Base-by-base conservation (phyloP, 805 yeast genomes). In the Middelhovenomyces tepae region DNA sequence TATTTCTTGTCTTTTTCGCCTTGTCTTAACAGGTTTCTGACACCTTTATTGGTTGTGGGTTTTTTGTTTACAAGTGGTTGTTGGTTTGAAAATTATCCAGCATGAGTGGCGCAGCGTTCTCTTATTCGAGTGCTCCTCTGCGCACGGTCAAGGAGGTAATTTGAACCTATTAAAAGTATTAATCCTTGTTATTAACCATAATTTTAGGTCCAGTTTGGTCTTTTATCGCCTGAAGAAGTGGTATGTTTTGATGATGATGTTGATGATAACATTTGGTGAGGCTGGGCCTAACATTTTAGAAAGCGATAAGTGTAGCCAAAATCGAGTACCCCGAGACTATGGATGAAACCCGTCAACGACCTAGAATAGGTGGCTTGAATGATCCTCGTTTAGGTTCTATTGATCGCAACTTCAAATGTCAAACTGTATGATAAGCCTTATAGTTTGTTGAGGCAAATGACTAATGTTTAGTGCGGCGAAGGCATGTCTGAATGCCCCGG, bases 401-500 rank as follows among this genome's bases (percentile, higher is more conserved):
- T 49, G 99, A 91, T 61, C 78, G 98, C 59, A 89, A 87, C 57
- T 83, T 82, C 70, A 85, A 84, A 65, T 91, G 99, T 69, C 97
- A 89, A 67, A 91, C 99, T 16, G 59, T 54, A 50, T 17, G 58
- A 18, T 16, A 8, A n/a, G n/a, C n/a, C n/a, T n/a, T n/a, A n/a
- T n/a, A n/a, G n/a, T n/a, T n/a, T n/a, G n/a, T n/a, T n/a, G n/a
- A n/a, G n/a, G n/a, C n/a, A n/a, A n/a, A n/a, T n/a, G n/a, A n/a
- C n/a, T n/a, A n/a, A n/a, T n/a, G n/a, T n/a, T 14, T 36, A 54
- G 60, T 91, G 99, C 70, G 94, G 95, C 51, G 99, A 91, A 60
- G 95, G 89, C 50, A 91, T 91, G 96, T 84, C 89, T 40, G 97
- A 91, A 58, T 91, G 99, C 62, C 97, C 97, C 1, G 99, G 99